Conservation (phyloP, 1,284 basidiomycete species). For the Amylostereum chailletii region DNA sequence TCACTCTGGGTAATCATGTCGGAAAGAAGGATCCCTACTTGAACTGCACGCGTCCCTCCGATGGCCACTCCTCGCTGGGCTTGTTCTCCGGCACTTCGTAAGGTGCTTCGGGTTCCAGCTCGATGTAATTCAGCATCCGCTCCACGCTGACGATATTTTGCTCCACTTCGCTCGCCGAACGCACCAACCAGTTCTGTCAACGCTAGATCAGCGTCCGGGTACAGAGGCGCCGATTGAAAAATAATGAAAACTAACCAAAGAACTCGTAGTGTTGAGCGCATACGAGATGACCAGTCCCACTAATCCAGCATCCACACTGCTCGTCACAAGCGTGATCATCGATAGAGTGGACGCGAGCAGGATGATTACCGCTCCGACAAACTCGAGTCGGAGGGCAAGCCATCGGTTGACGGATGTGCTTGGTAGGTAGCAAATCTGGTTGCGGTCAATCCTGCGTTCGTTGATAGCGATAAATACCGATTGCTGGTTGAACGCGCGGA, state of each 20-base stretch:
- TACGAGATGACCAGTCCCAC: constrained; percentile 90
- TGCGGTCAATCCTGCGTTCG: constrained; percentile 75
- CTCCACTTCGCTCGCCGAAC: constrained; percentile 86
- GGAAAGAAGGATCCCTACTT: constrained; percentile 29
- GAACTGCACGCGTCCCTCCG: constrained; percentile 71
- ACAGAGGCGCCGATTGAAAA: constrained; percentile 1
- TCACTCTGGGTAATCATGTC: background rate
- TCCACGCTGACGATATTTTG: constrained; percentile 91
- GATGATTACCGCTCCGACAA: constrained; percentile 79
- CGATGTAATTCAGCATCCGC: constrained; percentile 65
- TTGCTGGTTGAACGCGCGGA: constrained; percentile 76
- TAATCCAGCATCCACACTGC: constrained; percentile 78
- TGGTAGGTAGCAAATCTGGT: constrained; percentile 73
- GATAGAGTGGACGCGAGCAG: constrained; percentile 66
- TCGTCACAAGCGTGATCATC: constrained; percentile 61
- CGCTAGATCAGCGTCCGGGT: constrained; percentile 7
- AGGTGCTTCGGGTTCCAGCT: constrained; percentile 73
- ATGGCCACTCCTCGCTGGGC: constrained; percentile 67
- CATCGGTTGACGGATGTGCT: constrained; percentile 72
- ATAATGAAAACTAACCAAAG: constrained; percentile 38
- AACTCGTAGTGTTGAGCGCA: constrained; percentile 73
- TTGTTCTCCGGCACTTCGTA: constrained; percentile 60
- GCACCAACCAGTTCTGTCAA: constrained; percentile 79
- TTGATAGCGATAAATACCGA: constrained; percentile 71
- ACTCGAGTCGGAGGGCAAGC: constrained; percentile 75